Conservation (phyloP, 1,139 yeast species). For the Diutina catenulata region DNA sequence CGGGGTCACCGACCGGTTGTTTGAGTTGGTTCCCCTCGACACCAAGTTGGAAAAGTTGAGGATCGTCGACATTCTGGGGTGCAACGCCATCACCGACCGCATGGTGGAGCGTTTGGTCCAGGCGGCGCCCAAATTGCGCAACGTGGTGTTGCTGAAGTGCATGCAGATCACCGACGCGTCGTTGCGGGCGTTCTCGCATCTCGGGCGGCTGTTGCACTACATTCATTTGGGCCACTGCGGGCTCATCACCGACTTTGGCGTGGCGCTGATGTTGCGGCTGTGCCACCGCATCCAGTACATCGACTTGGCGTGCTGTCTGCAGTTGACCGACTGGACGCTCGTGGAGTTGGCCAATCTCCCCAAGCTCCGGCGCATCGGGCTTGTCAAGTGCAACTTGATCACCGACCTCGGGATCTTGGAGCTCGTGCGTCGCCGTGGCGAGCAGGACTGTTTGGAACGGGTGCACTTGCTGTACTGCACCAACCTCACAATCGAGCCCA, state of each 20-base stretch:
- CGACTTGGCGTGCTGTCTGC: slow-evolving; percentile 90
- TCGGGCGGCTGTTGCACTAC: slow-evolving; percentile 79
- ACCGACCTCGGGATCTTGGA: slow-evolving; percentile 80
- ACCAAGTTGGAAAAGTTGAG: slow-evolving; percentile 43
- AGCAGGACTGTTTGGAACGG: slow-evolving; percentile 71
- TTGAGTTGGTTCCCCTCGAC: slow-evolving; percentile 34
- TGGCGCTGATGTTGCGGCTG: slow-evolving; percentile 56
- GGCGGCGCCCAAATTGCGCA: slow-evolving; percentile 76
- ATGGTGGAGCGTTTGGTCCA: slow-evolving; percentile 62
- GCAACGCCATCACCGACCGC: slow-evolving; percentile 71
- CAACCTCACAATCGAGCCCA: slow-evolving; percentile 62
- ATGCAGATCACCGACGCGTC: slow-evolving; percentile 78
- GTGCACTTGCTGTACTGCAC: slow-evolving; percentile 91
- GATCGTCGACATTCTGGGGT: slow-evolving; percentile 76
- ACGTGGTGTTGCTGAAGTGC: slow-evolving; percentile 85
- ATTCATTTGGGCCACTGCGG: slow-evolving; percentile 92
- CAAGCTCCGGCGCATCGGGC: slow-evolving; percentile 78
- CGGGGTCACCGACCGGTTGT: slow-evolving; percentile 56
- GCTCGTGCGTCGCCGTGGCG: slow-evolving; percentile 62
- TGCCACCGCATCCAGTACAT: slow-evolving; percentile 87
- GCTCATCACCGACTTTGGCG: slow-evolving; percentile 82
- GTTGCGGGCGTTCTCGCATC: slow-evolving; percentile 53
- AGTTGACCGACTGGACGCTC: slow-evolving; percentile 76
- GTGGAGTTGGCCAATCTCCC: slow-evolving; percentile 70
- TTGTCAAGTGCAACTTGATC: slow-evolving; percentile 83